phyloP scores from a whole-genome alignment of 768 basidiomycete genomes.

The Xerocomus brunneocitrinus region DNA sequence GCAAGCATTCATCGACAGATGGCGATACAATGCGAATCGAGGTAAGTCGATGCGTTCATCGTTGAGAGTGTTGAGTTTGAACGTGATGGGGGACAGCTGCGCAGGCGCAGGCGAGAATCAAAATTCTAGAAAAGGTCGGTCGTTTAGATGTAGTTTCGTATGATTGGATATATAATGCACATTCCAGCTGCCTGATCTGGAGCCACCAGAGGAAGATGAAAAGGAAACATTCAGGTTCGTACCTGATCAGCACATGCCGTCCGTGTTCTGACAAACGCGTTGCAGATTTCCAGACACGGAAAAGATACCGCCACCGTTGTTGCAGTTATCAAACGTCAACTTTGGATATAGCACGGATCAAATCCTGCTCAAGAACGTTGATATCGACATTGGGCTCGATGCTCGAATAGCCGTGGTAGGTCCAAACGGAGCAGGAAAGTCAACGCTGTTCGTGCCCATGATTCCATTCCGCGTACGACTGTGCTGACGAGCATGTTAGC shows the following conservation, averaged over 20 bases:
- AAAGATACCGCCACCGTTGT: conserved; percentile 92
- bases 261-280: neutral
- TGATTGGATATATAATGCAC: neutral
- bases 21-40: conserved; percentile 96
- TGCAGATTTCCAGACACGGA: conserved; percentile 89
- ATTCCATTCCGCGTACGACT: neutral
- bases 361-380: conserved; percentile 68
- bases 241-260: neutral
- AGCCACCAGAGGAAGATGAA: conserved; percentile 91
- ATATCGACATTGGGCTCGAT: conserved; percentile 92
- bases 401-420: conserved; percentile 94
- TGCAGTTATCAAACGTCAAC: conserved; percentile 86
- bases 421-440: conserved; percentile 95
- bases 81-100: conserved; percentile 48
- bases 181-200: conserved; percentile 77
- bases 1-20: conserved; percentile 96
- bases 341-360: conserved; percentile 85
- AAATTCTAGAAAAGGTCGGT: conserved; percentile 66
- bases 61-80: conserved; percentile 1
- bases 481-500: conserved; percentile 35
- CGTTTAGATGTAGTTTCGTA: neutral
- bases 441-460: conserved; percentile 63
- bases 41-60: conserved; percentile 38
- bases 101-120: conserved; percentile 81
- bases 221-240: conserved; percentile 84